These are phyloP conservation scores for Gaeumannomyces tritici DNA, from an alignment of 2,329 filamentous ascomycete genomes.

Conservation along the genomic window DNA sequence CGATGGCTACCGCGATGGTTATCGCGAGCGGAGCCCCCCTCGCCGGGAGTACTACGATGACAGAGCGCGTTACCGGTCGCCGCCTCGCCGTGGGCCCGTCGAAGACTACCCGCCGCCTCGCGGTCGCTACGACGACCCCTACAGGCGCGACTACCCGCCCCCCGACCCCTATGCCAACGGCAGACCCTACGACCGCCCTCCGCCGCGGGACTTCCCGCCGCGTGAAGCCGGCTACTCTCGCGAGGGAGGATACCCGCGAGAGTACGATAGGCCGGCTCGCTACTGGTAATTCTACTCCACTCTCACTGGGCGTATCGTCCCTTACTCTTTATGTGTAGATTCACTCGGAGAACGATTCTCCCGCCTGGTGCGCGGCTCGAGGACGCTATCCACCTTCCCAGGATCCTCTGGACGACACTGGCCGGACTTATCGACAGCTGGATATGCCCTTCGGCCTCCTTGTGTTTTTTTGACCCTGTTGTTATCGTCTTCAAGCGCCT, in stretches of 20 bases:
- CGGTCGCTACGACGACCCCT: constrained; percentile 67
- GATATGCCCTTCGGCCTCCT: not conserved
- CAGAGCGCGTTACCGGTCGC: constrained; percentile 69
- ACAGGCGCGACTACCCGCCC: constrained; percentile 59
- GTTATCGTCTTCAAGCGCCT: not conserved
- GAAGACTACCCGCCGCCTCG: constrained; percentile 60
- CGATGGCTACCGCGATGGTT: constrained; percentile 55
- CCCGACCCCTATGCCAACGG: constrained; percentile 51
- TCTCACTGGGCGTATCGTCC: constrained; percentile 3
- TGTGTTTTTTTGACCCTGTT: not conserved
- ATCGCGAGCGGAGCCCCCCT: constrained; percentile 72
- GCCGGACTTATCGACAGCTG: not conserved
- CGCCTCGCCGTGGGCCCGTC: constrained; percentile 47
- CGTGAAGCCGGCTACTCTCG: constrained; percentile 42
- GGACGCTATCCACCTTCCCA: not conserved
- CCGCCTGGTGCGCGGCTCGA: not conserved
- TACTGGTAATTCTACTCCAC: constrained; percentile 13
- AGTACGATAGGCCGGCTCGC: constrained; percentile 19
- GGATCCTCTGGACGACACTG: not conserved
- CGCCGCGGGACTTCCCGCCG: constrained; percentile 25
- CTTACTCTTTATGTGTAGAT: constrained; percentile 4
- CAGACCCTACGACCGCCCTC: constrained; percentile 46
- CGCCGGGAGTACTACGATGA: constrained; percentile 85
- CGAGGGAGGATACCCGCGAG: constrained; percentile 37
- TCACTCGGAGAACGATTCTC: not conserved